A percentile compares a stretch with the other conserved stretches of the same genome.
Conservation (phyloP, 306 rosid species). For the Arachis hypogaea region DNA sequence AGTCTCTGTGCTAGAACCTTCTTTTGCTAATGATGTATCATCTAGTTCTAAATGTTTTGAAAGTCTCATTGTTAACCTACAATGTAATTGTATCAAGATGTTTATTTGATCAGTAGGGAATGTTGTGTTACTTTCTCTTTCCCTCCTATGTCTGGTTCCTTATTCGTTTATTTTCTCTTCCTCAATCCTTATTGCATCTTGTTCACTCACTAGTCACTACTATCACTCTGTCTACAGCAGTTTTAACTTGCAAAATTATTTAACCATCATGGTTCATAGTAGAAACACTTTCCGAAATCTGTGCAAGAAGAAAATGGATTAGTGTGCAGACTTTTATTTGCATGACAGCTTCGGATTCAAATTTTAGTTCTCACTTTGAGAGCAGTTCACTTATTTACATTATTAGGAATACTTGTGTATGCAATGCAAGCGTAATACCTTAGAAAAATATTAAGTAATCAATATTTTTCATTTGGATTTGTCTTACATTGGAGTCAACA, state of each 20-base stretch:
- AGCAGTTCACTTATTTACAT: too few species aligned
- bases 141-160: neutral
- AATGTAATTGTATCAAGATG: conserved; percentile 53
- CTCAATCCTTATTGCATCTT: neutral
- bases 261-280: too few species aligned
- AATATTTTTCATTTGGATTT: too few species aligned
- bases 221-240: neutral
- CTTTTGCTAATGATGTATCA: conserved; percentile 69
- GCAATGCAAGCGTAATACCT: neutral
- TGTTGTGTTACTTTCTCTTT: neutral
- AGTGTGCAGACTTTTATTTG: neutral
- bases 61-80: conserved; percentile 76
- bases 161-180: neutral
- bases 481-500: too few species aligned
- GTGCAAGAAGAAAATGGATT: neutral
- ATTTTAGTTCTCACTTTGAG: too few species aligned
- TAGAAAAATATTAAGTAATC: too few species aligned
- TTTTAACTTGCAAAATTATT: too few species aligned
- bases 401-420: neutral
- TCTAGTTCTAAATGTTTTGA: conserved; percentile 80
- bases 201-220: neutral
- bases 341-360: neutral
- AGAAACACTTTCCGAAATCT: neutral
- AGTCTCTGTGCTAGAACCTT: conserved; percentile 78
- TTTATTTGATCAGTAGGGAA: neutral